These are phyloP conservation scores for Claviceps paspali DNA, from an alignment of 2,329 filamentous ascomycete genomes.

Conservation along the genomic window DNA sequence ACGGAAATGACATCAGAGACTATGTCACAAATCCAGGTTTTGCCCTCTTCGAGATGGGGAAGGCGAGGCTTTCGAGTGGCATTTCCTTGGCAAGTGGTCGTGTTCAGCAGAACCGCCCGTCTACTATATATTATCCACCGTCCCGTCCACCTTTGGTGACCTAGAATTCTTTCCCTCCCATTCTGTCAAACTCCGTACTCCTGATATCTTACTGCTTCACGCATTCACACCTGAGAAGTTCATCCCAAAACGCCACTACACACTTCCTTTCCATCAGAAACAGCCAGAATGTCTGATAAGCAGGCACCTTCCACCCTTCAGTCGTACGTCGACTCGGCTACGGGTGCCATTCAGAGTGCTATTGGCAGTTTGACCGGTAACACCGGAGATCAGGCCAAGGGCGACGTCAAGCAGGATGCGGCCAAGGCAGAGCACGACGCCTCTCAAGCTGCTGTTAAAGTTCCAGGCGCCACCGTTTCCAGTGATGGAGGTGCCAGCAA, in stretches of 20 bases:
- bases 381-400: conserved; percentile 49
- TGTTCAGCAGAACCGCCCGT: not conserved
- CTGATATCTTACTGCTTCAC: not conserved
- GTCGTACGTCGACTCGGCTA: conserved; percentile 59
- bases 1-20: conserved; percentile 5
- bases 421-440: conserved; percentile 53
- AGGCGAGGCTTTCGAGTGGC: not conserved
- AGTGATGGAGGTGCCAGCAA: conserved; percentile 53
- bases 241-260: not conserved
- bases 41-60: not conserved
- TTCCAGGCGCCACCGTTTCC: conserved; percentile 57
- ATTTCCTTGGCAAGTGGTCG: conserved; percentile 1
- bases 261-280: not conserved
- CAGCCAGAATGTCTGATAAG: conserved; percentile 15
- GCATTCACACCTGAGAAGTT: not conserved
- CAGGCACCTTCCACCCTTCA: conserved; percentile 54
- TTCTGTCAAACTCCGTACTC: not conserved
- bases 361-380: conserved; percentile 61
- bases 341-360: conserved; percentile 56
- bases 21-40: not conserved
- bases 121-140: conserved; percentile 1
- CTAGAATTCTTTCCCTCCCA: not conserved
- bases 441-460: conserved; percentile 59
- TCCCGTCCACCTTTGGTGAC: not conserved
- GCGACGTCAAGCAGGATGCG: conserved; percentile 47